These are phyloP conservation scores for Rhodotorula babjevae DNA, from an alignment of 768 basidiomycete species.

Conservation along the genomic window DNA sequence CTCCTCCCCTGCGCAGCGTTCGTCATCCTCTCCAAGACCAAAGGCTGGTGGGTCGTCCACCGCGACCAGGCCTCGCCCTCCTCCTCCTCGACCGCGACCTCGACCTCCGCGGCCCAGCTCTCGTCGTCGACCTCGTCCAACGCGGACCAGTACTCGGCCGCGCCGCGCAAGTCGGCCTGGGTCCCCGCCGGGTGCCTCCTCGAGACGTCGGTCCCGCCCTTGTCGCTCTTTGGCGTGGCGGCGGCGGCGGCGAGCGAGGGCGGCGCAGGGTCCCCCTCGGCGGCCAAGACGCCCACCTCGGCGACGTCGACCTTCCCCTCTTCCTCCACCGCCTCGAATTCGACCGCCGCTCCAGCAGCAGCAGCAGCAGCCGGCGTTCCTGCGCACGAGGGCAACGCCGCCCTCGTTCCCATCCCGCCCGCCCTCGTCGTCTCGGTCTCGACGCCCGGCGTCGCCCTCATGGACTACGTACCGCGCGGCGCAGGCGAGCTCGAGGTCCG, in stretches of 20 bases:
- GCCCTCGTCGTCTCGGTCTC: slow-evolving; percentile 92
- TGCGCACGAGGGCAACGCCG: slow-evolving; percentile 37
- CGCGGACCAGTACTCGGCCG: slow-evolving; percentile 50
- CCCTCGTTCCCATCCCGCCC: slow-evolving; percentile 76
- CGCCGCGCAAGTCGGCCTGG: slow-evolving; percentile 83
- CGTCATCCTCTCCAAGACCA: slow-evolving; percentile 52
- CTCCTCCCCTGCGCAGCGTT: slow-evolving; percentile 34
- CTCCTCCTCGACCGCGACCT: slow-evolving; percentile 58
- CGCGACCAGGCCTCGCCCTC: slow-evolving; percentile 80
- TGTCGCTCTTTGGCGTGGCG: slow-evolving; percentile 58
- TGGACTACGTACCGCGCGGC: slow-evolving; percentile 92
- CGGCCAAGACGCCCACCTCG: not conserved
- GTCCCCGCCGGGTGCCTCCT: slow-evolving; percentile 95
- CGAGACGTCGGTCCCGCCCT: slow-evolving; percentile 86
- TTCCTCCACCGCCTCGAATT: slow-evolving; percentile 45
- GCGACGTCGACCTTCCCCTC: slow-evolving; percentile 46
- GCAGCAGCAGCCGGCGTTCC: slow-evolving; percentile 44
- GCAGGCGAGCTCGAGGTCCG: slow-evolving; percentile 83
- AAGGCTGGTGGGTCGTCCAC: slow-evolving; percentile 99
- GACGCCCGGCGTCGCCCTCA: slow-evolving; percentile 90
- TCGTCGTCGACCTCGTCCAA: slow-evolving; percentile 68
- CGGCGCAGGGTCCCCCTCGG: too few relatives aligned
- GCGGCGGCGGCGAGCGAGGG: too few relatives aligned
- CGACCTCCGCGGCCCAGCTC: slow-evolving; percentile 59
- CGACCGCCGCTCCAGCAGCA: slow-evolving; percentile 22